phyloP scores from a whole-genome alignment of 768 basidiomycete genomes.

The Boletus fagicola region DNA sequence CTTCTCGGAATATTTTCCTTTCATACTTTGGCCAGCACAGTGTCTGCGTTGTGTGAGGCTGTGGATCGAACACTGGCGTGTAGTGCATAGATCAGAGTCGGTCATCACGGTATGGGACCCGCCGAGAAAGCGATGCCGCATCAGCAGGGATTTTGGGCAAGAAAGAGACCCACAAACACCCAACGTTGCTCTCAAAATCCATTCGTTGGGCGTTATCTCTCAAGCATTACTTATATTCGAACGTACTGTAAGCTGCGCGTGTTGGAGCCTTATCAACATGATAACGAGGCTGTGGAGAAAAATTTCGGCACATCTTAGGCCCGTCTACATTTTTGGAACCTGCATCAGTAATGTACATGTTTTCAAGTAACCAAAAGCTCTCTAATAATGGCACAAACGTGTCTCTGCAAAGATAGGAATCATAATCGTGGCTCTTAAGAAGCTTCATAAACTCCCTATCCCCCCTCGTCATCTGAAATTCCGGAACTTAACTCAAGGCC shows the following conservation, averaged over 20 bases:
- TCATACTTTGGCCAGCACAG: not conserved
- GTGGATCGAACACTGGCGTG: not conserved
- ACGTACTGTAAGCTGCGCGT: not conserved
- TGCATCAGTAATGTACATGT: not conserved
- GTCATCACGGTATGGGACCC: not conserved
- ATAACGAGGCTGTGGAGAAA: not conserved
- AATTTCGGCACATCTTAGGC: not conserved
- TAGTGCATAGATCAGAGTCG: not conserved
- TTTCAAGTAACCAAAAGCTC: not conserved
- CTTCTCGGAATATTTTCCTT: not conserved
- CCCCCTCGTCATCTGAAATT: not conserved
- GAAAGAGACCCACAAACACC: not conserved
- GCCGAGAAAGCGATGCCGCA: not conserved
- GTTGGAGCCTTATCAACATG: not conserved
- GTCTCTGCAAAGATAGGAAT: not conserved
- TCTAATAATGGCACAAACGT: not conserved
- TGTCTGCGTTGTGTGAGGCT: not conserved
- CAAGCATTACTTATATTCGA: not conserved
- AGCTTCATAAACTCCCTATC: slow-evolving; percentile 1
- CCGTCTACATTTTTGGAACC: not conserved
- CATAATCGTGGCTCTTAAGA: not conserved
- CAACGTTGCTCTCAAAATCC: not conserved
- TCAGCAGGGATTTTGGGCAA: not conserved
- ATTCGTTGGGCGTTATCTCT: not conserved
- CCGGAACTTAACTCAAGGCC: slow-evolving; percentile 8